Conservation (phyloP, 139 green algal genomes). For the Tetradesmus obliquus region DNA sequence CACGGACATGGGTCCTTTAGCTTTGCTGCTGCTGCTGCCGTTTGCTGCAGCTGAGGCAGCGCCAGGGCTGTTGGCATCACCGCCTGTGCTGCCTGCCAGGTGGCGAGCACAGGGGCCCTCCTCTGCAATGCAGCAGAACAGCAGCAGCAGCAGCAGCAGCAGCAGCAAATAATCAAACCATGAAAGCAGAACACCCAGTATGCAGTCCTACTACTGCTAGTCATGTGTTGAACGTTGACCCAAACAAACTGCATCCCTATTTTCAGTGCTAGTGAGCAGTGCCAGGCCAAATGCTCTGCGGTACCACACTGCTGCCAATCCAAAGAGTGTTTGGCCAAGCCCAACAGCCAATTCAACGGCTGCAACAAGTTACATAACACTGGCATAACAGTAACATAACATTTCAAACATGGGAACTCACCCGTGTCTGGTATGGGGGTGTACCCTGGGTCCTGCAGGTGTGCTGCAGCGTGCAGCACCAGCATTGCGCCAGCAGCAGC, state of each 20-base stretch:
- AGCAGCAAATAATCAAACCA: background rate
- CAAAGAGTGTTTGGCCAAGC: too few species aligned
- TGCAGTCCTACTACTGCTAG: background rate
- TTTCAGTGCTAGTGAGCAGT: too few species aligned
- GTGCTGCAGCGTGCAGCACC: background rate
- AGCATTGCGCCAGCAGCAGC: background rate
- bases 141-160: background rate
- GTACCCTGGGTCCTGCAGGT: constrained; percentile 35
- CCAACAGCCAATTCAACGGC: background rate
- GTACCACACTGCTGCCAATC: too few species aligned
- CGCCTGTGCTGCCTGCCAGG: background rate
- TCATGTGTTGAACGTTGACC: too few species aligned
- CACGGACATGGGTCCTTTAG: background rate
- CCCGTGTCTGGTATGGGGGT: constrained; percentile 12
- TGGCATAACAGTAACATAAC: background rate
- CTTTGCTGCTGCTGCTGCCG: constrained; percentile 18
- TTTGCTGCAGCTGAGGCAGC: background rate
- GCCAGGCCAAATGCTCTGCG: too few species aligned
- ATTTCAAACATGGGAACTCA: background rate
- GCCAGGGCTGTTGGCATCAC: background rate
- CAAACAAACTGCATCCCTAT: too few species aligned
- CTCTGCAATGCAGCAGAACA: background rate
- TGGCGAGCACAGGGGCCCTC: constrained; percentile 7
- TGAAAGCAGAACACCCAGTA: background rate
- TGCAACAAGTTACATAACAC: background rate